Conservation (phyloP, 441 rosid species). For the Pelargonium australe region DNA sequence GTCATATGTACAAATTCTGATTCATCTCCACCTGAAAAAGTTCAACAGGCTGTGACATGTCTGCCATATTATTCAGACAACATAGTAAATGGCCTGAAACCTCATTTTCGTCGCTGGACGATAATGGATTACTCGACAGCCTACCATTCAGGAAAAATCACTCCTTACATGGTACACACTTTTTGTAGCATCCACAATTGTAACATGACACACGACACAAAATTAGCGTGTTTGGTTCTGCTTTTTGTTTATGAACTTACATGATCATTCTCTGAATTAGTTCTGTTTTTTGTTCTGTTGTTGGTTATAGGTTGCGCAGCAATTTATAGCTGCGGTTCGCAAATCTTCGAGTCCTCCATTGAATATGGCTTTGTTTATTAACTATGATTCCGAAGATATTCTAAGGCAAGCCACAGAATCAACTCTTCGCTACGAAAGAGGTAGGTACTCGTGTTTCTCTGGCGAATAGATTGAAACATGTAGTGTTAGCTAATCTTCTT, state of each 20-base stretch:
- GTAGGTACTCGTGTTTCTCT: background rate
- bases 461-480: too few species aligned
- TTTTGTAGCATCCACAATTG: background rate
- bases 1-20: conserved; percentile 32
- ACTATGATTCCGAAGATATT: conserved; percentile 39
- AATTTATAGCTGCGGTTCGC: conserved; percentile 38
- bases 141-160: conserved; percentile 36
- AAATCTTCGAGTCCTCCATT: conserved; percentile 35
- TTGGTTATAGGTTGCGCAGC: conserved; percentile 35
- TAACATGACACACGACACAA: too few species aligned
- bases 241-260: too few species aligned
- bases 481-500: background rate
- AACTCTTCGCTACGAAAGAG: conserved; percentile 44
- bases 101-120: conserved; percentile 41
- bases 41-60: conserved; percentile 41
- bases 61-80: conserved; percentile 20
- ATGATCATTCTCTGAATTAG: background rate
- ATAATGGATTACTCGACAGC: conserved; percentile 49
- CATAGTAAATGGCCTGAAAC: conserved; percentile 6
- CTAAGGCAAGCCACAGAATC: conserved; percentile 53
- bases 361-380: conserved; percentile 61
- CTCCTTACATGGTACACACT: conserved; percentile 37
- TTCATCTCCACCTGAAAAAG: conserved; percentile 33
- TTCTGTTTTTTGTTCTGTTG: background rate
- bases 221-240: too few species aligned